Conservation (phyloP, 495 filamentous ascomycete genomes). For the Podospora anserina region DNA sequence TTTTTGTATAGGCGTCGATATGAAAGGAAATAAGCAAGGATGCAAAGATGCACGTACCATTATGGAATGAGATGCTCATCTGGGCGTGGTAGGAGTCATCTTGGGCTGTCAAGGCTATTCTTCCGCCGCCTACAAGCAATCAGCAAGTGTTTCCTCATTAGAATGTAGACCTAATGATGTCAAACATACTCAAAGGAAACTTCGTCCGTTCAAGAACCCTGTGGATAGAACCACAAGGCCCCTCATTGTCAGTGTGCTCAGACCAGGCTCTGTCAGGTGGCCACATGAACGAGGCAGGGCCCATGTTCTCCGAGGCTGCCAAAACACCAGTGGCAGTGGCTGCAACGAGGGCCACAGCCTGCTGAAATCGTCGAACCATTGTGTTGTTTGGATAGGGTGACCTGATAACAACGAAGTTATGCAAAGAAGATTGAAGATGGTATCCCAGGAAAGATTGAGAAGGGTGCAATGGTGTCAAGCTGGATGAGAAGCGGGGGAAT, state of each 20-base stretch:
- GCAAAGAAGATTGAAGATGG: not conserved
- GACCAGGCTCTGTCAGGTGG: constrained; percentile 48
- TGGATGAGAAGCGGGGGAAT: not conserved
- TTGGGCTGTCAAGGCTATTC: constrained; percentile 33
- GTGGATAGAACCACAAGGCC: constrained; percentile 45
- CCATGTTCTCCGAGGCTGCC: constrained; percentile 33
- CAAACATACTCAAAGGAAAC: constrained; percentile 34
- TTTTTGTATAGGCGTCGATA: not conserved
- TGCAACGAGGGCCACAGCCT: not conserved
- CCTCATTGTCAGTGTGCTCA: constrained; percentile 42
- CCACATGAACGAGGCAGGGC: constrained; percentile 52
- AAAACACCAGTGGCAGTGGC: constrained; percentile 7
- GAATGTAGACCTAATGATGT: not conserved
- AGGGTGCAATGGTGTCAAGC: not conserved
- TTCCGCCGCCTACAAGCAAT: constrained; percentile 17
- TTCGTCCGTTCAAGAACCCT: constrained; percentile 39
- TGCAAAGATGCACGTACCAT: constrained; percentile 6
- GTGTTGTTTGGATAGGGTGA: not conserved
- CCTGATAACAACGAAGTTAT: not conserved
- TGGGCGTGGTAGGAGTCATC: constrained; percentile 21
- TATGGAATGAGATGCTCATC: constrained; percentile 21
- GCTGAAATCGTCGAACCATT: not conserved
- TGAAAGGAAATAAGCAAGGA: not conserved
- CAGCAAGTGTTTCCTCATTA: not conserved
- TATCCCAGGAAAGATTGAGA: not conserved